Conservation (phyloP, 2,329 filamentous ascomycete species). For the Aureobasidium sp. region DNA sequence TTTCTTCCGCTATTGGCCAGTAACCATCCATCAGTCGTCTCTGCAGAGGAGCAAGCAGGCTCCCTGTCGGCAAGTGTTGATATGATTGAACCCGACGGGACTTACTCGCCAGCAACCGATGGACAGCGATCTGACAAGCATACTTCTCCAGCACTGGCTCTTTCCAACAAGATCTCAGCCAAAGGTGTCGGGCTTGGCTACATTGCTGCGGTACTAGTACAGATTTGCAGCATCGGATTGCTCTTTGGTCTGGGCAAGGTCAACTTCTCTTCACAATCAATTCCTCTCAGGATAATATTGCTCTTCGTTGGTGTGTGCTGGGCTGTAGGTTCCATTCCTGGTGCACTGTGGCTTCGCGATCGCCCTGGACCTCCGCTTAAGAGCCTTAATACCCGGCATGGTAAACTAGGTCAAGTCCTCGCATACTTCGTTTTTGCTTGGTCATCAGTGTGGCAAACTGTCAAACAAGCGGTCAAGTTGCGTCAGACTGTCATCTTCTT, state of each 20-base stretch:
- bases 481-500: slow-evolving; percentile 70
- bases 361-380: slow-evolving; percentile 74
- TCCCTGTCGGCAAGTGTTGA: neutral
- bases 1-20: slow-evolving; percentile 82
- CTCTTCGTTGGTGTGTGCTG: slow-evolving; percentile 83
- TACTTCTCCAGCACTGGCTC: slow-evolving; percentile 57
- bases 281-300: slow-evolving; percentile 73
- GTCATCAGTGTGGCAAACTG: slow-evolving; percentile 70
- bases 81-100: slow-evolving; percentile 2
- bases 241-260: slow-evolving; percentile 49
- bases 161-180: slow-evolving; percentile 81
- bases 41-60: slow-evolving; percentile 1
- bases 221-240: slow-evolving; percentile 68
- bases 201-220: slow-evolving; percentile 70
- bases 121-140: neutral
- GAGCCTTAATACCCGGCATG: slow-evolving; percentile 3
- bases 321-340: slow-evolving; percentile 77
- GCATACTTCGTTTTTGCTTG: slow-evolving; percentile 76
- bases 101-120: neutral
- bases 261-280: slow-evolving; percentile 63
- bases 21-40: slow-evolving; percentile 56
- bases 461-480: slow-evolving; percentile 61
- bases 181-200: slow-evolving; percentile 89
- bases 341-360: slow-evolving; percentile 73
- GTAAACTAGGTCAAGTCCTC: slow-evolving; percentile 24